These are phyloP conservation scores for Nemophila menziesii DNA, from an alignment of 257 asterid genomes.

Conservation along the genomic window DNA sequence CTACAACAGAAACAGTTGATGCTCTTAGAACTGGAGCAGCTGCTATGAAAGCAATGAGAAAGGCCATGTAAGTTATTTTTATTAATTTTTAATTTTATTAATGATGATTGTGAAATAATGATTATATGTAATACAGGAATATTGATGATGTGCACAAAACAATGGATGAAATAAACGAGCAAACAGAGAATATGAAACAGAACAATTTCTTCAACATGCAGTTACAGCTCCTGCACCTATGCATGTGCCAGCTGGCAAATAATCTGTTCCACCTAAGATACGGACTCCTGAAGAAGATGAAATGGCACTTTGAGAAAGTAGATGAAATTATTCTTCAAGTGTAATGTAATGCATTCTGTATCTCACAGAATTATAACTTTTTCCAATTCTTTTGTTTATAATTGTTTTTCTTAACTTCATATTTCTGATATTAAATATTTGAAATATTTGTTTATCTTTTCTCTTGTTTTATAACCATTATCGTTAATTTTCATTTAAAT, in stretches of 20 bases:
- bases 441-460: too few relatives aligned
- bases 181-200: conserved; percentile 77
- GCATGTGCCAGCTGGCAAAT: conserved; percentile 21
- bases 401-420: too few relatives aligned
- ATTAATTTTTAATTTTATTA: too few relatives aligned
- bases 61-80: conserved; percentile 45
- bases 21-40: conserved; percentile 64
- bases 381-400: too few relatives aligned
- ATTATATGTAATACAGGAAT: too few relatives aligned
- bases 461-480: too few relatives aligned
- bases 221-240: conserved; percentile 24
- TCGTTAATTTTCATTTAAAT: too few relatives aligned
- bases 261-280: conserved; percentile 20
- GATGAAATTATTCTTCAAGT: not conserved
- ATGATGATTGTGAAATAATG: too few relatives aligned
- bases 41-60: conserved; percentile 66
- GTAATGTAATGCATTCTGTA: conserved; percentile 3
- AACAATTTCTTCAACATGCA: conserved; percentile 26
- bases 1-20: conserved; percentile 62
- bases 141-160: conserved; percentile 87
- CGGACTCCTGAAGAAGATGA: conserved; percentile 25
- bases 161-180: conserved; percentile 92
- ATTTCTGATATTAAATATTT: too few relatives aligned
- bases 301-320: conserved; percentile 24
- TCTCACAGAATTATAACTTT: conserved; percentile 1